These are phyloP conservation scores for Sistotremastrum suecicum DNA, from an alignment of 768 basidiomycete genomes.

Conservation along the genomic window DNA sequence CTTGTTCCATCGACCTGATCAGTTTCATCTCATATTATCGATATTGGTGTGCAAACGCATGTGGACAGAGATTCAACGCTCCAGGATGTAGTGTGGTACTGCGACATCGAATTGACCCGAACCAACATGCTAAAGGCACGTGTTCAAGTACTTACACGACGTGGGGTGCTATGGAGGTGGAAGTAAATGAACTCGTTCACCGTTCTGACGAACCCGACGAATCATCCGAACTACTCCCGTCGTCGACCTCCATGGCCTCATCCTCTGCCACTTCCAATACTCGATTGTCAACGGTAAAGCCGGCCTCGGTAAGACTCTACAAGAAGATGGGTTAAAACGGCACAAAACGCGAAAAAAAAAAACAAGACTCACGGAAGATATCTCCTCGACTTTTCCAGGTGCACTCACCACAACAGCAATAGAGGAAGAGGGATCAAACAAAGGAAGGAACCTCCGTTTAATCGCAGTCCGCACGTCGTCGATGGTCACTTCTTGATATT, in stretches of 20 bases:
- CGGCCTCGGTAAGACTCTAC: conserved; percentile 44
- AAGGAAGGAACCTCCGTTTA: conserved; percentile 62
- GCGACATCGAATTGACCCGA: no score
- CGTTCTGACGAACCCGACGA: no score
- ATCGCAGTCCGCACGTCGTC: conserved; percentile 61
- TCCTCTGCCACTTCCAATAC: conserved; percentile 45
- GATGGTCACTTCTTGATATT: conserved; percentile 67
- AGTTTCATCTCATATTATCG: no score
- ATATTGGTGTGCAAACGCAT: no score
- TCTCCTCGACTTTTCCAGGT: conserved; percentile 62
- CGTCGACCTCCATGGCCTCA: conserved; percentile 30
- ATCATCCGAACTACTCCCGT: conserved; percentile 16
- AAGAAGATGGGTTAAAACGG: conserved; percentile 9
- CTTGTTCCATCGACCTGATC: no score
- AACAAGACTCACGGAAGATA: conserved; percentile 13
- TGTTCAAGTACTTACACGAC: no score
- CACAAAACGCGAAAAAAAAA: no score
- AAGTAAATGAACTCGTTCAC: no score
- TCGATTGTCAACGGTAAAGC: conserved; percentile 68
- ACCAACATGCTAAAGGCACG: no score
- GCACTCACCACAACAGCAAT: conserved; percentile 74
- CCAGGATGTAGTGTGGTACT: no score
- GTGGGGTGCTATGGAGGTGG: no score
- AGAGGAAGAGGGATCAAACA: conserved; percentile 68
- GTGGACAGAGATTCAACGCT: no score